phyloP scores from a whole-genome alignment of 139 green algal species.

The Tetradesmus obliquus region DNA sequence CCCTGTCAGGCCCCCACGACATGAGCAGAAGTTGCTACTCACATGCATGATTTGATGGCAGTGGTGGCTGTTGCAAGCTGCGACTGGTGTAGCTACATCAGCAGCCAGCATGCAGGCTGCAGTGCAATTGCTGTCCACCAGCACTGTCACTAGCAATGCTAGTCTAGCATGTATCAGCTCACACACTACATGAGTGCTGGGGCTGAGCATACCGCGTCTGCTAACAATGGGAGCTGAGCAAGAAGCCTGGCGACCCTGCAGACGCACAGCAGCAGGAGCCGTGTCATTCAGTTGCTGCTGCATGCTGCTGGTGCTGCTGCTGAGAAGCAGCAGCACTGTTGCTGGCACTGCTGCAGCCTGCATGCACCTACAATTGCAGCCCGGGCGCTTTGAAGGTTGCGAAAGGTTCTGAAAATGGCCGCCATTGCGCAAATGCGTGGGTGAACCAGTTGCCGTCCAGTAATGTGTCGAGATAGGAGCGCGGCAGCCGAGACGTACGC shows the following conservation, averaged over 20 bases:
- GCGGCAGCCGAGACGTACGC: background rate
- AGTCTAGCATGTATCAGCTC: no score
- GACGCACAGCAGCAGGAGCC: background rate
- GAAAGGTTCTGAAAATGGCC: background rate
- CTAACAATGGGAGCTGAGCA: background rate
- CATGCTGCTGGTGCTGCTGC: background rate
- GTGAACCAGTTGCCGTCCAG: background rate
- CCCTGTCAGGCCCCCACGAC: no score
- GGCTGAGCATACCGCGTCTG: background rate
- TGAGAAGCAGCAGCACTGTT: no score
- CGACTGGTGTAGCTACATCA: no score
- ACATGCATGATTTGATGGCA: no score
- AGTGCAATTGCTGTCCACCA: no score
- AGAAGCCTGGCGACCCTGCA: background rate
- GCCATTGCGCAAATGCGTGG: background rate
- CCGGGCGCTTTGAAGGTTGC: background rate
- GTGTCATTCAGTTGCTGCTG: background rate
- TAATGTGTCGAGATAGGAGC: background rate
- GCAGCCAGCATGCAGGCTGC: no score
- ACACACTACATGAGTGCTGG: background rate
- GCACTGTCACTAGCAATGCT: no score
- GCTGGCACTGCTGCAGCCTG: background rate
- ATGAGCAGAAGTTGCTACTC: no score
- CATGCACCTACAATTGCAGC: background rate
- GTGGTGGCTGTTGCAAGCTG: no score